These are phyloP conservation scores for Pyrrhoderma lamaoense DNA, from an alignment of 1,284 basidiomycete genomes.

Conservation along the genomic window DNA sequence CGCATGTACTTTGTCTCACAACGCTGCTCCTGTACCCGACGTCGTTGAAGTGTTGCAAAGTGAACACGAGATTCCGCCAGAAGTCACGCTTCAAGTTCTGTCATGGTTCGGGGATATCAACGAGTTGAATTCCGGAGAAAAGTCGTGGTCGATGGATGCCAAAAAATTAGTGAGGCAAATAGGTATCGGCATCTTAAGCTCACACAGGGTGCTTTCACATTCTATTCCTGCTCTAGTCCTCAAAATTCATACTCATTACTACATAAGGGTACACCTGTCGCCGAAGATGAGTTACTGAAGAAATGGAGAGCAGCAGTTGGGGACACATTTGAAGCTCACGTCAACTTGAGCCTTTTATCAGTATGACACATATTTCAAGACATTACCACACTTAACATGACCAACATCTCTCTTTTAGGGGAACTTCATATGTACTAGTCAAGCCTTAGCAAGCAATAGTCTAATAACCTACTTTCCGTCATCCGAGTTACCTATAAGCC, in stretches of 20 bases:
- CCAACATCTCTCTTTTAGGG: conserved; percentile 39
- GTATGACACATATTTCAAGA: conserved; percentile 37
- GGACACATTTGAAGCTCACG: conserved; percentile 57
- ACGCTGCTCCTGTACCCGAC: conserved; percentile 43
- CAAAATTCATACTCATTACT: neutral
- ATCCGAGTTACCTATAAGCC: conserved; percentile 62
- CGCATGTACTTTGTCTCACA: conserved; percentile 43
- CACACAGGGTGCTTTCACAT: conserved; percentile 46
- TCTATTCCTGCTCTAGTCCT: neutral
- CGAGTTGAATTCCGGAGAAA: conserved; percentile 19
- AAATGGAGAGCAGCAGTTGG: conserved; percentile 70
- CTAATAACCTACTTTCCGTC: conserved; percentile 65
- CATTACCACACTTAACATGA: conserved; percentile 9
- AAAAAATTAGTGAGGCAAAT: conserved; percentile 54
- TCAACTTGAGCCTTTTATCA: conserved; percentile 55
- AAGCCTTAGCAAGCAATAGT: conserved; percentile 24
- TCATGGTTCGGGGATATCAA: conserved; percentile 65
- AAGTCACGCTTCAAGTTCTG: conserved; percentile 64
- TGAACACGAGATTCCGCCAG: conserved; percentile 63
- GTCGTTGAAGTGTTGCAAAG: conserved; percentile 53
- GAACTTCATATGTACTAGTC: conserved; percentile 51
- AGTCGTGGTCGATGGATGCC: conserved; percentile 59
- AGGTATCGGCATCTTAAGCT: conserved; percentile 63
- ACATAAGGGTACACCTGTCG: conserved; percentile 49
- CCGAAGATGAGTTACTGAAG: conserved; percentile 45